phyloP scores from a whole-genome alignment of 768 basidiomycete genomes.

The Dacryopinax spathularia region DNA sequence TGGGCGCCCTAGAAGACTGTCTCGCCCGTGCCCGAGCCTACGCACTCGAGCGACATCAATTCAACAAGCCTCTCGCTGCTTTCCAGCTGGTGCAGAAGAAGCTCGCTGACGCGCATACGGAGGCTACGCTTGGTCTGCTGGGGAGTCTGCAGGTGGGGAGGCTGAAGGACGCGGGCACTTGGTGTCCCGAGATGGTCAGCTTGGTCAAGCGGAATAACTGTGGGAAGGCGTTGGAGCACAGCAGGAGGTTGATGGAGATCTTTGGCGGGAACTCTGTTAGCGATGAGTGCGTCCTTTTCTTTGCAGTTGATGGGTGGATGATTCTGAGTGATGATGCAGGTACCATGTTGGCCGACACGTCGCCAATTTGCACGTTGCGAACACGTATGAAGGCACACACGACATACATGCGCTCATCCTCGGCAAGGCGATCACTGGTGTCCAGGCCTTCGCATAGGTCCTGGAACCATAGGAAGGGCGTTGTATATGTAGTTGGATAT shows the following conservation, averaged over 20 bases:
- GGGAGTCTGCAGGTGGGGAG: constrained; percentile 71
- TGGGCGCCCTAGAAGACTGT: constrained; percentile 92
- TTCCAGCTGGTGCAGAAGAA: constrained; percentile 99
- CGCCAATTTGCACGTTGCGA: constrained; percentile 87
- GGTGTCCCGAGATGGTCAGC: constrained; percentile 86
- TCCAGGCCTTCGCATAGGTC: constrained; percentile 55
- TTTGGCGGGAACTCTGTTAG: constrained; percentile 87
- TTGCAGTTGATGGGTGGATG: not conserved
- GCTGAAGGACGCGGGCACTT: constrained; percentile 62
- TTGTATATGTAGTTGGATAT: not conserved
- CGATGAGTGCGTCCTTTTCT: constrained; percentile 58
- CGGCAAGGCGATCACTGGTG: constrained; percentile 82
- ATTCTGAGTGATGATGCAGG: constrained; percentile 26
- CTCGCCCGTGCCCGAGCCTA: constrained; percentile 62
- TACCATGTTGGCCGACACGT: constrained; percentile 93
- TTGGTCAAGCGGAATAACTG: constrained; percentile 93
- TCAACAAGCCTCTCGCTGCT: constrained; percentile 73
- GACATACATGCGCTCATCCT: constrained; percentile 86
- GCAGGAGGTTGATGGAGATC: constrained; percentile 71
- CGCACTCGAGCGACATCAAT: constrained; percentile 81
- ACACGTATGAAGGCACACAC: constrained; percentile 82
- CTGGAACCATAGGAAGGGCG: not conserved
- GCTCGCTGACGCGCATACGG: constrained; percentile 82
- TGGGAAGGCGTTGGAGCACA: constrained; percentile 76
- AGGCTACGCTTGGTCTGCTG: constrained; percentile 61